Base-by-base conservation (phyloP, 2,329 filamentous ascomycete species). In the Microascus cirrosus region DNA sequence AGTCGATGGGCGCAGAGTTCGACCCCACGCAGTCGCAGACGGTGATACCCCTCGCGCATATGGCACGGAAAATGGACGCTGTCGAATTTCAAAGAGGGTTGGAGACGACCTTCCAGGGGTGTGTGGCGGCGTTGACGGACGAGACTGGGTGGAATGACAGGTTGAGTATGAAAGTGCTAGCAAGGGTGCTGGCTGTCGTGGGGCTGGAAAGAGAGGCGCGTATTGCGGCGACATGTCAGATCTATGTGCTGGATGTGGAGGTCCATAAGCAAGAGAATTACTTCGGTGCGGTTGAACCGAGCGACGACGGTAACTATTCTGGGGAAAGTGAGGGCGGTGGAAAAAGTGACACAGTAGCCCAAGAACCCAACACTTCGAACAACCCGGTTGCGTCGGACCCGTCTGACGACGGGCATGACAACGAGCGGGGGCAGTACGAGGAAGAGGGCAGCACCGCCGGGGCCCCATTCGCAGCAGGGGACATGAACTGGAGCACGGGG, bases 11-110 rank as follows among this genome's bases (percentile, higher is more conserved):
- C 35, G 34, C n/a, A 22, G 56, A 58, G 20, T 58, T 58, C 35
- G 56, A 58, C n/a, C 35, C 56, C 15, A 54, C 32, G n/a, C 56
- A 54, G 51, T 58, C 56, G 13, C 51, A 58, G 53, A 55, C 24
- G 13, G 25, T 55, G 39, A 58, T 55, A 11, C 42, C 53, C 12
- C 32, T 58, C 4, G 57, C 53, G 20, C n/a, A 55, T 24, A 58
- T 58, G 57, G 28, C 42, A 53, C 57, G 57, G 25, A 58, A 36
- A 53, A 28, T 58, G 39, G 53, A 55, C 39, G 52, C 57, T 10
- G 24, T 50, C 11, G 53, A 54, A 25, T 55, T 34, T 32, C 57
- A 58, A 13, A 28, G 36, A 25, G 36, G 42, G 20, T 39, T 58
- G 13, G 53, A 58, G 24, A n/a, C 20, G 12, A 58, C 48, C 18